A percentile compares a stretch with the other conserved stretches of the same genome.
phyloP scores from a whole-genome alignment of 345 rosid species.

The Bretschneidera sinensis region DNA sequence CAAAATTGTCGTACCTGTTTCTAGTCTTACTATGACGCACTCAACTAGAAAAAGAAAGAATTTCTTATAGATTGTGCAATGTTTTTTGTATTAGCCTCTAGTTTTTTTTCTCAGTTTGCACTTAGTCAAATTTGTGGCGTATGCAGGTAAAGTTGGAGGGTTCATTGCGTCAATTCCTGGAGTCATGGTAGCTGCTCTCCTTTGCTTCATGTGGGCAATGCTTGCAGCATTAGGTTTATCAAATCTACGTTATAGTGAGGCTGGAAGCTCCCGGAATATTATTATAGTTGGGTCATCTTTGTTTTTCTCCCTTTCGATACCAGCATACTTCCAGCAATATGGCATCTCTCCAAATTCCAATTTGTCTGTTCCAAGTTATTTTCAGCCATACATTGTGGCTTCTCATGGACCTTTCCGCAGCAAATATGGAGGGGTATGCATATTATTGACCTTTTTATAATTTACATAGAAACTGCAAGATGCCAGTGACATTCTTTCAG shows the following conservation, averaged over 20 bases:
- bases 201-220: conserved; percentile 99
- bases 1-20: not conserved
- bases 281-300: conserved; percentile 85
- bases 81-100: not conserved
- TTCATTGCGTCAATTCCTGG: conserved; percentile 90
- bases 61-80: not conserved
- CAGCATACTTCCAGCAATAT: conserved; percentile 94
- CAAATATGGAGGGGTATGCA: conserved; percentile 67
- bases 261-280: conserved; percentile 95
- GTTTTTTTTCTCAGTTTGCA: not conserved
- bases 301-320: conserved; percentile 82
- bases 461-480: not conserved
- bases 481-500: not conserved
- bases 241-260: conserved; percentile 92
- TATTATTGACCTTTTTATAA: not conserved
- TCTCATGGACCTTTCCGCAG: conserved; percentile 86
- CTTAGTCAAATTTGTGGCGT: conserved; percentile 3
- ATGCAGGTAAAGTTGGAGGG: conserved; percentile 91
- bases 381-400: conserved; percentile 78
- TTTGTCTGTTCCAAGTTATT: conserved; percentile 77
- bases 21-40: not conserved
- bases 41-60: not conserved
- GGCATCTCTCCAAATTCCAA: conserved; percentile 77
- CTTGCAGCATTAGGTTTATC: conserved; percentile 91
- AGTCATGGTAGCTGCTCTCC: conserved; percentile 97